A percentile compares a stretch with the other conserved stretches of the same genome.
Conservation (phyloP, 2,329 filamentous ascomycete species). For the Pezizomycotina sp. region DNA sequence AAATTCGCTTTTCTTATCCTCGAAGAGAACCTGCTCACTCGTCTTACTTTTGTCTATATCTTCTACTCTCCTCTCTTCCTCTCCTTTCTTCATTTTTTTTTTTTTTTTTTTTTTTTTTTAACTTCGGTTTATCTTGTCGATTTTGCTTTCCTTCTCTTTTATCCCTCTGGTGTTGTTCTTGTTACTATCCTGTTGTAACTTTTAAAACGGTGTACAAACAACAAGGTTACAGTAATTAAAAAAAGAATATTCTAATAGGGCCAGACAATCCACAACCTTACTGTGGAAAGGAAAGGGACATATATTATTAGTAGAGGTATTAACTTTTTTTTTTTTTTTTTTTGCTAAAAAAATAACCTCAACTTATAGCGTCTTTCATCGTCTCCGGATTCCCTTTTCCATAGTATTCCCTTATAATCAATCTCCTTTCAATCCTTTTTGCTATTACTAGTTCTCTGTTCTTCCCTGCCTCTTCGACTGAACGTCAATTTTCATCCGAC, state of each 20-base stretch:
- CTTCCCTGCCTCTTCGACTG: not conserved
- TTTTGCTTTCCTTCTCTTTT: not conserved
- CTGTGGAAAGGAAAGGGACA: not conserved
- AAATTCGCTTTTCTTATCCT: too few relatives aligned
- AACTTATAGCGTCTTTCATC: too few relatives aligned
- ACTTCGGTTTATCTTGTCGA: not conserved
- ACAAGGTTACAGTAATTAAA: not conserved
- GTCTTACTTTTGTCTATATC: not conserved
- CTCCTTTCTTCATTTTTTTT: not conserved
- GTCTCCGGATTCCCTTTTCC: too few relatives aligned
- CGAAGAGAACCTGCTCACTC: too few relatives aligned
- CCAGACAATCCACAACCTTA: not conserved
- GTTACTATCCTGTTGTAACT: not conserved
- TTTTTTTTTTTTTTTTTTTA: constrained; percentile 1
- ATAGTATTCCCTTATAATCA: constrained; percentile 25
- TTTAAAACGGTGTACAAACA: not conserved
- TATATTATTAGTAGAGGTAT: not conserved
- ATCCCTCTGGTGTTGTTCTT: not conserved
- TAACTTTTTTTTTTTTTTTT: constrained; percentile 3
- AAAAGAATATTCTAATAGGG: not conserved
- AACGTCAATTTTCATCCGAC: too few relatives aligned
- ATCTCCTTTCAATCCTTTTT: constrained; percentile 24
- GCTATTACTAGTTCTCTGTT: constrained; percentile 15
- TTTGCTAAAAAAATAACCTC: constrained; percentile 18
- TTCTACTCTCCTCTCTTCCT: not conserved